Conservation (phyloP, 768 basidiomycete genomes). For the Tylopilus cervinicoccineus region DNA sequence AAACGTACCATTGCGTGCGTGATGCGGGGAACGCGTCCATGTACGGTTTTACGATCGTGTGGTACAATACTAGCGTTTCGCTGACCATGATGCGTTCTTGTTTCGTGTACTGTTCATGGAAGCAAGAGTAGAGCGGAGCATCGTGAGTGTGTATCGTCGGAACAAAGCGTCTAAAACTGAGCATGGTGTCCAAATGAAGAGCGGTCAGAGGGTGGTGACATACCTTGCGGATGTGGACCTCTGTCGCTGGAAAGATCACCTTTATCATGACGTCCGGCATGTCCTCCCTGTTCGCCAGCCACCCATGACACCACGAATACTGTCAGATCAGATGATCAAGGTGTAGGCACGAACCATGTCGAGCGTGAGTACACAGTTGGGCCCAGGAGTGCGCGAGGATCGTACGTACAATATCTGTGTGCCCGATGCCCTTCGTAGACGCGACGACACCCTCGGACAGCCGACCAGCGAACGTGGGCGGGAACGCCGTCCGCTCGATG, state of each 20-base stretch:
- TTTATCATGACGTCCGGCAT: slow-evolving; percentile 76
- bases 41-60: slow-evolving; percentile 67
- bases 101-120: slow-evolving; percentile 60
- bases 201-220: neutral
- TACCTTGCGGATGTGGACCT: slow-evolving; percentile 78
- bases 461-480: slow-evolving; percentile 33
- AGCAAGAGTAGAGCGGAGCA: neutral
- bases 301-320: slow-evolving; percentile 83
- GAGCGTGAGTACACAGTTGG: too few species aligned
- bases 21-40: slow-evolving; percentile 70
- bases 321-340: slow-evolving; percentile 23
- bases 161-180: neutral
- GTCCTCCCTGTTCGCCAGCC: slow-evolving; percentile 42
- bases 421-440: slow-evolving; percentile 46
- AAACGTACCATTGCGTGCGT: slow-evolving; percentile 72
- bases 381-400: neutral
- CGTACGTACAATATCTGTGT: slow-evolving; percentile 64
- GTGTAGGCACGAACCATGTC: neutral
- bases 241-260: slow-evolving; percentile 84
- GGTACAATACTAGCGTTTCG: slow-evolving; percentile 82
- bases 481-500: slow-evolving; percentile 71
- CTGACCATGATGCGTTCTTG: slow-evolving; percentile 70
- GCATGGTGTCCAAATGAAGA: neutral
- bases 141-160: too few species aligned
- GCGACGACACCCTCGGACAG: slow-evolving; percentile 40